Percentiles rank a stretch among this genome's conserved stretches.
Conservation (phyloP, 108 stramenopile genomes). For the Mediolabrus comicus region DNA sequence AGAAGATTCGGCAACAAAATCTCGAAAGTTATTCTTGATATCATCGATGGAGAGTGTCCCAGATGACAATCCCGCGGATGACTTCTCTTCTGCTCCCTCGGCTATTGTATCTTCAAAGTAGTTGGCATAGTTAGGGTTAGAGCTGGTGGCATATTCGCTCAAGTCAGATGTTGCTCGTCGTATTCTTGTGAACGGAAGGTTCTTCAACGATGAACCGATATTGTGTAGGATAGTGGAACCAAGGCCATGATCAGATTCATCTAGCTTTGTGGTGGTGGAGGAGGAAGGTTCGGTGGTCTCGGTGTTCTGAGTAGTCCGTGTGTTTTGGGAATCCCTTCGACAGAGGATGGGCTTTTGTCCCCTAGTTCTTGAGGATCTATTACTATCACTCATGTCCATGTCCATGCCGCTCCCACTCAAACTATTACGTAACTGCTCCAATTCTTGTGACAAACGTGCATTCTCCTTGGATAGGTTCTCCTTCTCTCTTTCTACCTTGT, state of each 20-base stretch:
- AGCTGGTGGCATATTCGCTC: too few species aligned
- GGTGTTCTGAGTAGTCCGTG: too few species aligned
- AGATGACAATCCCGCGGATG: background rate
- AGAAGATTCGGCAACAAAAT: background rate
- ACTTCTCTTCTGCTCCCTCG: background rate
- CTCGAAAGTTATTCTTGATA: too few species aligned
- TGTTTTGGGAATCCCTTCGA: too few species aligned
- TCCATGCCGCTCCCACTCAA: background rate
- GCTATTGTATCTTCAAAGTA: background rate
- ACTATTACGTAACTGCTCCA: too few species aligned
- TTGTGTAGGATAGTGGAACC: too few species aligned
- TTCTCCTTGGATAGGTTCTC: background rate
- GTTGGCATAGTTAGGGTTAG: too few species aligned
- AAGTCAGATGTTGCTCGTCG: background rate
- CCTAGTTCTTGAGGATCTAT: background rate
- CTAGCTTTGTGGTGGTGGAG: too few species aligned
- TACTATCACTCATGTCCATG: background rate
- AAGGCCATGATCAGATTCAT: too few species aligned
- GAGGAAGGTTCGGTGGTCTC: too few species aligned
- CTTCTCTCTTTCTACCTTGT: background rate
- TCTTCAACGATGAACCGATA: background rate
- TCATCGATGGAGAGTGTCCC: background rate
- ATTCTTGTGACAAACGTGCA: background rate
- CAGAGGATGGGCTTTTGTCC: too few species aligned
- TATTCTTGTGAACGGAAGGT: background rate